A percentile compares a stretch with the other conserved stretches of the same genome.
These are phyloP conservation scores for Chaetomium strumarium DNA, from an alignment of 2,329 filamentous ascomycete species.

Conservation along the genomic window DNA sequence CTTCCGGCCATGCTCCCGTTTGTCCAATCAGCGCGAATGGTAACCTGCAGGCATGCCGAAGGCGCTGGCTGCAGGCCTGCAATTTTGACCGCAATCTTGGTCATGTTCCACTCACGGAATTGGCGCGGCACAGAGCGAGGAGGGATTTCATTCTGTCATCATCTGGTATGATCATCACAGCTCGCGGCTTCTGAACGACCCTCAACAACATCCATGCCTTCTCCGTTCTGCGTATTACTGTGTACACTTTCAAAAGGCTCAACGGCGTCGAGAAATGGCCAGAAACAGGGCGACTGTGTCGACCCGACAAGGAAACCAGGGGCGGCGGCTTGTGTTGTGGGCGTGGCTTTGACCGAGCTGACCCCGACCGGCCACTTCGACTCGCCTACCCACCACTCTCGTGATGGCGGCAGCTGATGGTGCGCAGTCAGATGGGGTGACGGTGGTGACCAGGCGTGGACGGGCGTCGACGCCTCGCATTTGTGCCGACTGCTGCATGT, in stretches of 20 bases:
- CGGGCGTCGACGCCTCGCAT: too few relatives aligned
- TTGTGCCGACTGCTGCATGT: too few relatives aligned
- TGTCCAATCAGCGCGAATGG: conserved; percentile 4
- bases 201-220: too few relatives aligned
- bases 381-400: background rate
- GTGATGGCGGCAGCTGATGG: conserved; percentile 3
- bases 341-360: background rate
- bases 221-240: background rate
- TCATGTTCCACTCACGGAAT: background rate
- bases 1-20: background rate
- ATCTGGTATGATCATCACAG: too few relatives aligned
- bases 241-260: background rate
- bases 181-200: too few relatives aligned
- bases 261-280: background rate
- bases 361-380: background rate
- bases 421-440: background rate
- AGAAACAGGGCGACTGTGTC: background rate
- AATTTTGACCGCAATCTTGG: conserved; percentile 4
- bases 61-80: background rate
- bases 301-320: background rate
- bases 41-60: conserved; percentile 1
- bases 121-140: too few relatives aligned
- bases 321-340: background rate
- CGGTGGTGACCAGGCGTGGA: too few relatives aligned
- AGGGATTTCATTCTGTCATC: too few relatives aligned